Percentiles rank a stretch among this genome's conserved stretches.
Conservation (phyloP, 2,329 filamentous ascomycete genomes). For the Celoporthe dispersa region DNA sequence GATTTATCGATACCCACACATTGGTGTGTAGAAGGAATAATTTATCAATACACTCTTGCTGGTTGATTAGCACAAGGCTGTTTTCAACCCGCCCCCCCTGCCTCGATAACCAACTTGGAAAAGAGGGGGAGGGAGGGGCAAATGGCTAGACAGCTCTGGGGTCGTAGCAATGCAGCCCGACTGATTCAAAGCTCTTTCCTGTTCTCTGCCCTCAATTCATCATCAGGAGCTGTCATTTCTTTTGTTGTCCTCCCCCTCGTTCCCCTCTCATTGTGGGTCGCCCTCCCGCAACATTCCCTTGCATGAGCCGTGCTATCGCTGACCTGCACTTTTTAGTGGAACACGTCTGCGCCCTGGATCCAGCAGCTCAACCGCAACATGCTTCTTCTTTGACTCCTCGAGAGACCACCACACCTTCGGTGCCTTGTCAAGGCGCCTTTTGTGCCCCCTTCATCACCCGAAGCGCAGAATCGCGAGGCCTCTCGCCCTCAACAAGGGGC, state of each 20-base stretch:
- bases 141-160: constrained; percentile 7
- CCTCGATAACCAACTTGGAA: constrained; percentile 2
- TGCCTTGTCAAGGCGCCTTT: background rate
- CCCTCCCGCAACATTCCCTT: background rate
- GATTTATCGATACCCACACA: background rate
- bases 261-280: constrained; percentile 2
- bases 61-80: background rate
- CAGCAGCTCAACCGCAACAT: background rate
- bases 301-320: background rate
- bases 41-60: background rate
- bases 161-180: background rate
- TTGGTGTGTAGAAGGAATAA: background rate
- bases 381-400: constrained; percentile 9
- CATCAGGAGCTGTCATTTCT: constrained; percentile 2
- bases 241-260: background rate
- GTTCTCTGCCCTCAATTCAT: constrained; percentile 1
- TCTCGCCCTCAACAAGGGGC: background rate
- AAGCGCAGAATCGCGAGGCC: background rate
- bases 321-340: constrained; percentile 17
- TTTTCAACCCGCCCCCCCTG: constrained; percentile 5
- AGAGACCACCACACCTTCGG: constrained; percentile 3
- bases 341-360: constrained; percentile 12
- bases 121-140: constrained; percentile 14
- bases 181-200: constrained; percentile 2
- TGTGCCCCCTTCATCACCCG: background rate